Evolutionary conservation across 2,329 filamentous ascomycete genomes (phyloP).

Genomic region (Paecilomyces dactylethromorphus): DNA sequence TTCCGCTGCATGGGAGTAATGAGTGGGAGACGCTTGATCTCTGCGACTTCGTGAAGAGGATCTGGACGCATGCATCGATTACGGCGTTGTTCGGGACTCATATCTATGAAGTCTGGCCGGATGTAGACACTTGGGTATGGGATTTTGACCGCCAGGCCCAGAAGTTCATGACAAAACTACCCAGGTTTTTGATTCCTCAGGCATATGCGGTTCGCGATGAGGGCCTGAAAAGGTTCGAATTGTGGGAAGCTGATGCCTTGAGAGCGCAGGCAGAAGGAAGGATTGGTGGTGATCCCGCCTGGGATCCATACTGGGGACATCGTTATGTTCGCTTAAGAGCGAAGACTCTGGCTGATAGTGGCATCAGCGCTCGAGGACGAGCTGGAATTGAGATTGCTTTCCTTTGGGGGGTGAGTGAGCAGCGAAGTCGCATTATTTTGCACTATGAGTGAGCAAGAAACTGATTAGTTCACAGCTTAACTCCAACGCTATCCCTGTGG

Average conservation of each 20-base stretch:
- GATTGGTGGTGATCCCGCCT: neutral
- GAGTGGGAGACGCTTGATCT: slow-evolving; percentile 14
- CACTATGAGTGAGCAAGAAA: too few species aligned
- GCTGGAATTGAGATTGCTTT: neutral
- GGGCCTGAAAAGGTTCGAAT: neutral
- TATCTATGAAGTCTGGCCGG: slow-evolving; percentile 13
- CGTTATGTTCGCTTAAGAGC: neutral
- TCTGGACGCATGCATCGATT: slow-evolving; percentile 12
- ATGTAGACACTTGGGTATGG: slow-evolving; percentile 12
- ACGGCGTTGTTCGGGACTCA: slow-evolving; percentile 12
- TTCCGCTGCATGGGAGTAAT: slow-evolving; percentile 5
- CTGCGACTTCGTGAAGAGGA: slow-evolving; percentile 9
- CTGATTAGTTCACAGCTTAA: too few species aligned
- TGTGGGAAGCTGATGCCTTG: neutral
- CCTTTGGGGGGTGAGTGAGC: neutral
- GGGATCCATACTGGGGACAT: neutral
- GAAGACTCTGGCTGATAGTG: neutral
- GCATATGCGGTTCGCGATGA: slow-evolving; percentile 7
- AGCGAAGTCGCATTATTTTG: too few species aligned
- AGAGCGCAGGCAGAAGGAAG: neutral
- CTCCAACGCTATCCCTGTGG: neutral
- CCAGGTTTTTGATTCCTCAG: slow-evolving; percentile 9
- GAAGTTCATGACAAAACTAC: slow-evolving; percentile 8
- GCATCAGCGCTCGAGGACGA: neutral
- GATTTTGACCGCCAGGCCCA: slow-evolving; percentile 12